These are phyloP conservation scores for Noccaea caerulescens DNA, from an alignment of 345 rosid genomes.

Conservation along the genomic window DNA sequence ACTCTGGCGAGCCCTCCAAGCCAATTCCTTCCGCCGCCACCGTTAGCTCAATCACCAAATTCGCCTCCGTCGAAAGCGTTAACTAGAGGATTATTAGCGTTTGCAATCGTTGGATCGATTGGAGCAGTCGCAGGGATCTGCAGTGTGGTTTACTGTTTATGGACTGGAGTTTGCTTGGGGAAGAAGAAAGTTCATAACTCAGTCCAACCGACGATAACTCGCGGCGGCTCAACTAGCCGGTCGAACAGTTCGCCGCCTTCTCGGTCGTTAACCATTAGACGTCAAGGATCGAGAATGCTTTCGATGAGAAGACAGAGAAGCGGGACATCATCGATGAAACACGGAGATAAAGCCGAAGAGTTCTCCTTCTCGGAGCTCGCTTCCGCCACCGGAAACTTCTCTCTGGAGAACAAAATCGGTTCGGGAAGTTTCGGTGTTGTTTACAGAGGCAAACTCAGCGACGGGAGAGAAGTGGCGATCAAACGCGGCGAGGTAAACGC, in stretches of 20 bases:
- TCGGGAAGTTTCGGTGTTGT: conserved; percentile 91
- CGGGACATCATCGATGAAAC: conserved; percentile 81
- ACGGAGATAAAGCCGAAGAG: conserved; percentile 78
- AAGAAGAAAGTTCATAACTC: conserved; percentile 88
- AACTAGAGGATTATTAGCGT: conserved; percentile 67
- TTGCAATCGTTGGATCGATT: conserved; percentile 72
- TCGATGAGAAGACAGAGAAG: conserved; percentile 89
- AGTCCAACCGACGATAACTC: conserved; percentile 85
- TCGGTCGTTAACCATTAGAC: conserved; percentile 67
- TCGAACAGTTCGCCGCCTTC: conserved; percentile 67
- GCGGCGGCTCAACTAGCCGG: conserved; percentile 57
- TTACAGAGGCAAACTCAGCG: conserved; percentile 68
- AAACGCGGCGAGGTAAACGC: conserved; percentile 80
- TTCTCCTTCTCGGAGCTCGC: conserved; percentile 72
- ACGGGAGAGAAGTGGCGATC: conserved; percentile 87
- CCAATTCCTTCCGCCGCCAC: conserved; percentile 15
- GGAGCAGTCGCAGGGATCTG: conserved; percentile 71
- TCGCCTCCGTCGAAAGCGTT: conserved; percentile 46
- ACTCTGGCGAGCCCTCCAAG: conserved; percentile 3
- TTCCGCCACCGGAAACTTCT: conserved; percentile 71
- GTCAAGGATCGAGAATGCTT: conserved; percentile 70
- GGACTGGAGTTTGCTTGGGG: conserved; percentile 82
- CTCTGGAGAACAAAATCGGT: conserved; percentile 80
- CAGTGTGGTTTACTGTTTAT: conserved; percentile 62
- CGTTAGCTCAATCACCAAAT: not conserved